These are phyloP conservation scores for Bryopsis sp. DNA, from an alignment of 139 green algal species.

Conservation along the genomic window DNA sequence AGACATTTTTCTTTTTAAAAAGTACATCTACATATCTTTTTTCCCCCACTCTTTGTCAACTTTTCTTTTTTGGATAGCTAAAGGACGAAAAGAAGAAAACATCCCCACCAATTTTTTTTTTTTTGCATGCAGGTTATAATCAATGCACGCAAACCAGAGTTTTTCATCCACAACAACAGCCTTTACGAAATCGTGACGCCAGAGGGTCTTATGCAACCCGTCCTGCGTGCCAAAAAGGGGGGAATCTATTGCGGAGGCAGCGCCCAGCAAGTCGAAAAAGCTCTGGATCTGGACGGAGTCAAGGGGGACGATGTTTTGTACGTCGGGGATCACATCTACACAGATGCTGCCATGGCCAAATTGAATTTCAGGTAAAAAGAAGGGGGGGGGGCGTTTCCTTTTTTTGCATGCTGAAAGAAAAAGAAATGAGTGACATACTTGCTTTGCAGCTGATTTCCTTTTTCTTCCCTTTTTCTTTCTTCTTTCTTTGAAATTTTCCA, in stretches of 20 bases:
- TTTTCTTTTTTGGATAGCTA: neutral
- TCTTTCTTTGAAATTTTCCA: too few species aligned
- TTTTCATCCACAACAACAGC: constrained; percentile 75
- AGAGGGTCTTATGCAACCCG: constrained; percentile 87
- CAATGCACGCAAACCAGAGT: constrained; percentile 85
- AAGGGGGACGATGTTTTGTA: constrained; percentile 88
- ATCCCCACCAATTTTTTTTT: too few species aligned
- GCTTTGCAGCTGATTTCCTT: too few species aligned
- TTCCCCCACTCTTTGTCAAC: neutral
- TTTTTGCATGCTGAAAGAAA: constrained; percentile 18
- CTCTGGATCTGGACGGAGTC: constrained; percentile 64
- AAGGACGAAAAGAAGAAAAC: too few species aligned
- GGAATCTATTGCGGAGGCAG: constrained; percentile 85
- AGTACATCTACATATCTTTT: too few species aligned
- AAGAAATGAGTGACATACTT: too few species aligned
- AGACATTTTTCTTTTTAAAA: too few species aligned
- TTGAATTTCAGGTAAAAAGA: constrained; percentile 61
- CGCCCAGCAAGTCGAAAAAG: constrained; percentile 79
- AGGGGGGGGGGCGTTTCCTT: constrained; percentile 15
- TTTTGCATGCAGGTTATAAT: constrained; percentile 84
- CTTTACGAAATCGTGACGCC: constrained; percentile 86
- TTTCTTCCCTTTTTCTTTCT: too few species aligned
- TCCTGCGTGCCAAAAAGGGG: constrained; percentile 45
- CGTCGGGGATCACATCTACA: constrained; percentile 89
- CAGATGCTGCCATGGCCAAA: constrained; percentile 77